Base-by-base conservation (phyloP, 148 eudicot genomes). In the Amaranthus cruentus region DNA sequence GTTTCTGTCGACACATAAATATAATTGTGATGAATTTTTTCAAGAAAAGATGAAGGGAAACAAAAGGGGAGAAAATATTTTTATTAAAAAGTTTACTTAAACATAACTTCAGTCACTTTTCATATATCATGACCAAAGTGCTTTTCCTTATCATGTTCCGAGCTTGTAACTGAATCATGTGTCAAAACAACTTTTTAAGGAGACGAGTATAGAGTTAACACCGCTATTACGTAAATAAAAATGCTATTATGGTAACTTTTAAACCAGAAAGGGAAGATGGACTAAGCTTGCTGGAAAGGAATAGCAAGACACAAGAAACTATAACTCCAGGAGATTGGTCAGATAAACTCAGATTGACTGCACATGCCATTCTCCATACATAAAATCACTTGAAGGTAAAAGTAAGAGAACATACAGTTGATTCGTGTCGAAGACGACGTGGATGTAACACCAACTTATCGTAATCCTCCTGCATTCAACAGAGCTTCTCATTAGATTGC, bases 341-440 rank as follows among this genome's bases (percentile, higher is more conserved):
- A 58, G 47, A 59, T 47, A 44, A 5, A 68, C n/a, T 59, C 28
- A 71, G 38, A 28, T 28, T 28, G 47, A n/a, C 55, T 49, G 14
- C 13, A 42, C 18, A 73, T 7, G 42, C 13, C 62, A 47, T 46
- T 11, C 6, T 21, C 49, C 69, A 61, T 28, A 6, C 14, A 55
- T 9, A 66, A 66, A 51, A 46, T 43, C 56, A 47, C 10, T 21
- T 12, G 48, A 52, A 55, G 43, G 51, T 65, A 69, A 38, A 44
- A 57, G 60, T 8, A 72, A n/a, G 46, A 70, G 38, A 69, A 81
- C 98, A 83, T 84, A 94, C 98, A 74, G 98, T 94, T 67, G 98
- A 89, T 82, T 94, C 98, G 65, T 94, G 88, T 71, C 96, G 86
- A 73, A 94, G 69, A 48, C 84, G 90, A 12, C 98, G 93, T 70